Percentiles rank a stretch among this genome's conserved stretches.
These are phyloP conservation scores for Symbiodinium natans DNA, from an alignment of 73 alveolate species.

Conservation along the genomic window DNA sequence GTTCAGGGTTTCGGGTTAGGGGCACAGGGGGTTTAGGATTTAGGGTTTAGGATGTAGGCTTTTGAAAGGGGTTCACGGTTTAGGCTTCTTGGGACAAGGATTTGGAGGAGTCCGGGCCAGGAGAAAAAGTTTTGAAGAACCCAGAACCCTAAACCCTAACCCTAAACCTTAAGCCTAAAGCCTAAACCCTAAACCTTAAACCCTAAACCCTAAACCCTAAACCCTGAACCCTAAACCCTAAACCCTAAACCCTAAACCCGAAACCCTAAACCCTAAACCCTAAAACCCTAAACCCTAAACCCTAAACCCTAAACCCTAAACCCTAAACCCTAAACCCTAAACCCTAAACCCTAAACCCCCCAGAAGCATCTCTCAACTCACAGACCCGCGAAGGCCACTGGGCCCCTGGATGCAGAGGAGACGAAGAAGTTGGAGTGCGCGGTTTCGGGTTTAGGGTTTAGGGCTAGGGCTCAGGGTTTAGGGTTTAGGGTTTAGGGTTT, in stretches of 20 bases:
- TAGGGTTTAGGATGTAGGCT: no score
- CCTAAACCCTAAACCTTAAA: no score
- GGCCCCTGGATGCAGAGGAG: constrained; percentile 59
- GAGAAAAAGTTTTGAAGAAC: no score
- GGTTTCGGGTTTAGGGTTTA: neutral
- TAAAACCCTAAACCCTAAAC: neutral
- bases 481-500: neutral
- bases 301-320: neutral
- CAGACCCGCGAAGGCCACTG: constrained; percentile 16
- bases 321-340: neutral
- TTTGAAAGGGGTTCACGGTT: no score
- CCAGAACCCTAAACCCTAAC: no score
- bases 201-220: neutral
- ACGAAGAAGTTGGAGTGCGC: constrained; percentile 48
- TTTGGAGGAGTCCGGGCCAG: no score
- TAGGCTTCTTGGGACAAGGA: no score
- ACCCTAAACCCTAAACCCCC: no score
- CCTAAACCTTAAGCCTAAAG: no score
- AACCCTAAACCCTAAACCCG: neutral
- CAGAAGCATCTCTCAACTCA: no score
- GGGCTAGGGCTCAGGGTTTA: neutral
- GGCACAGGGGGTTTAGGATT: no score
- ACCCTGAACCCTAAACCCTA: neutral
- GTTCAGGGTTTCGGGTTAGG: neutral
- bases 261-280: neutral